Evolutionary conservation across 352 stramenopile species (phyloP).

Genomic region (Globisporangium parvum): DNA sequence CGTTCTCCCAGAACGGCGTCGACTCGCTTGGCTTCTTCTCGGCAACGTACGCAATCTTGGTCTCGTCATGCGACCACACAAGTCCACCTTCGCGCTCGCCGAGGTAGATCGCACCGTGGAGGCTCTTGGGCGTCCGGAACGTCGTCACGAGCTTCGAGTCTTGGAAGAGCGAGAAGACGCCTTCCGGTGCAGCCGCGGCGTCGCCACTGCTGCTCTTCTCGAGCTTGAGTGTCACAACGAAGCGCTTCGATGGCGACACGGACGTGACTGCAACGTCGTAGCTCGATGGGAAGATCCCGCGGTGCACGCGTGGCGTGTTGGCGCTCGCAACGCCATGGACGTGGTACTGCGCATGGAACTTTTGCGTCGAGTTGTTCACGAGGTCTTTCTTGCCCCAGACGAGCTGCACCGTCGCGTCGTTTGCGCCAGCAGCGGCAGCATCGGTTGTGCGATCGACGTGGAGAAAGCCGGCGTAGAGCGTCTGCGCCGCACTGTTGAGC

Average conservation of each 20-base stretch:
- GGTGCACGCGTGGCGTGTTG: conserved; percentile 20
- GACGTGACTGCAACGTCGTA: conserved; percentile 40
- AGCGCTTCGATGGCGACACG: conserved; percentile 45
- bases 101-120: conserved; percentile 65
- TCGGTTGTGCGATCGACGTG: conserved; percentile 8
- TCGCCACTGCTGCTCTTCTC: conserved; percentile 35
- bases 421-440: conserved; percentile 7
- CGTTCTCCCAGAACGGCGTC: conserved; percentile 48
- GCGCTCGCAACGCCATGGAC: conserved; percentile 15
- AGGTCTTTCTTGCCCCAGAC: conserved; percentile 59
- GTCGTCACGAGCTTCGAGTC: conserved; percentile 29
- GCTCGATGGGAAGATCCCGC: conserved; percentile 26
- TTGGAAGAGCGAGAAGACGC: conserved; percentile 51
- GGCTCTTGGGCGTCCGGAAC: conserved; percentile 63
- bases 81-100: conserved; percentile 68
- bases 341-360: conserved; percentile 54
- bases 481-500: conserved; percentile 45
- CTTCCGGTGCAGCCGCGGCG: conserved; percentile 19
- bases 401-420: conserved; percentile 46
- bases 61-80: conserved; percentile 72
- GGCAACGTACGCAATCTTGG: conserved; percentile 62
- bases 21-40: conserved; percentile 54
- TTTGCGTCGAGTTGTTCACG: conserved; percentile 42
- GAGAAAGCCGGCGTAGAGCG: conserved; percentile 41
- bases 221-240: conserved; percentile 53